Conservation (phyloP, 2,329 filamentous ascomycete genomes). For the Aspergillus sergii region DNA sequence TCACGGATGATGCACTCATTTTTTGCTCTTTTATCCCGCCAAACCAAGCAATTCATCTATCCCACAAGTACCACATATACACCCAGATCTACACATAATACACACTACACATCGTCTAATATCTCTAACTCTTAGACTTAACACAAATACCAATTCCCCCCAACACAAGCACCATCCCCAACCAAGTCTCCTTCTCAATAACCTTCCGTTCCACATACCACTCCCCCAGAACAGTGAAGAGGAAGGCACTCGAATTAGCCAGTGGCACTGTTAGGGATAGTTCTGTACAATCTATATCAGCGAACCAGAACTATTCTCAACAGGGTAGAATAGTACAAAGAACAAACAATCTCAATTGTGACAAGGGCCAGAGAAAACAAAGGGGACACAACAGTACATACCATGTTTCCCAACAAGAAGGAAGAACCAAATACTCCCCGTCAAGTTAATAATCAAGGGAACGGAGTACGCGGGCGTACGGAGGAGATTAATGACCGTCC, state of each 20-base stretch:
- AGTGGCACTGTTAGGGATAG: slow-evolving; percentile 92
- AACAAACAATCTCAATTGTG: too few relatives aligned
- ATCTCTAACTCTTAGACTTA: slow-evolving; percentile 47
- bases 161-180: slow-evolving; percentile 79
- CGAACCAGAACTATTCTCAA: too few relatives aligned
- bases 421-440: slow-evolving; percentile 96
- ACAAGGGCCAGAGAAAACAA: background rate
- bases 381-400: slow-evolving; percentile 49
- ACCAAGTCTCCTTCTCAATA: slow-evolving; percentile 80
- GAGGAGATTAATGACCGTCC: slow-evolving; percentile 76
- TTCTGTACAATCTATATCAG: slow-evolving; percentile 55
- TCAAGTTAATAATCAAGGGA: slow-evolving; percentile 83
- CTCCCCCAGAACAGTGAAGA: slow-evolving; percentile 94
- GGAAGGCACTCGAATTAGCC: slow-evolving; percentile 88
- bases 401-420: slow-evolving; percentile 88
- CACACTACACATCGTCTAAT: background rate
- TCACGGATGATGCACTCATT: slow-evolving; percentile 46
- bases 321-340: too few relatives aligned
- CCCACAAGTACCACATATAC: too few relatives aligned
- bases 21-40: slow-evolving; percentile 19
- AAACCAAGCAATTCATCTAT: background rate
- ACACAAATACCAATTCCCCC: slow-evolving; percentile 83
- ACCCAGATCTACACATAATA: too few relatives aligned
- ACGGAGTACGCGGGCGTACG: slow-evolving; percentile 81
- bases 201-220: slow-evolving; percentile 94